These are phyloP conservation scores for Leishmania turanica DNA, from an alignment of 208 protist genomes.

Conservation along the genomic window DNA sequence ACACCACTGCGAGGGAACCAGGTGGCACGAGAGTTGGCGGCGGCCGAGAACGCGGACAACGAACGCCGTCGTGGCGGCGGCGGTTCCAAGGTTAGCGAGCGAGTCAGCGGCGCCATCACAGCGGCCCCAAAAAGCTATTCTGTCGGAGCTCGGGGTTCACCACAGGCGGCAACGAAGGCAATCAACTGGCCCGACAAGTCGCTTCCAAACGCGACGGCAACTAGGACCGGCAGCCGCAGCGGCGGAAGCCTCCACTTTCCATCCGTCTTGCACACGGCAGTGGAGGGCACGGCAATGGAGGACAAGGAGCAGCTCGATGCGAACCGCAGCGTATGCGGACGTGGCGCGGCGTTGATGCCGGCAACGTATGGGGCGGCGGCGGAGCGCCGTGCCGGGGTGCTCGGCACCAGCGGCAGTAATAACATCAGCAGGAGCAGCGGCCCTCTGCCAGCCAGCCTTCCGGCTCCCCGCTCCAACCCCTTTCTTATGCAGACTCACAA, in stretches of 20 bases:
- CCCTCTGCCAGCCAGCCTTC: not conserved
- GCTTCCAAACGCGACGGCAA: not conserved
- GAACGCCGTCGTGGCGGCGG: not conserved
- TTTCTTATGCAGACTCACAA: not conserved
- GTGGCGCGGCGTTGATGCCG: not conserved
- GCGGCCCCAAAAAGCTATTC: not conserved
- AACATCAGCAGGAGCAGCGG: not conserved
- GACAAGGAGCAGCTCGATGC: constrained; percentile 1
- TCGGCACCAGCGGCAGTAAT: not conserved
- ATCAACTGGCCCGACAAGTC: constrained; percentile 13
- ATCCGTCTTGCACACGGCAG: not conserved
- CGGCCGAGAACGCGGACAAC: not conserved
- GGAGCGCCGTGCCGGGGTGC: not conserved
- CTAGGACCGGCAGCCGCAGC: not conserved
- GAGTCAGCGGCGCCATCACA: not conserved
- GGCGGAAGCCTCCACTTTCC: not conserved
- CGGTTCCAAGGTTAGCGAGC: not conserved
- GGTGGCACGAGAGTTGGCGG: not conserved
- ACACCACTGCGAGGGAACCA: not conserved
- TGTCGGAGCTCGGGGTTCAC: not conserved
- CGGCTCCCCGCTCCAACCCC: not conserved
- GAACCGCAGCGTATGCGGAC: not conserved
- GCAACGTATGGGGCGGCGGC: not conserved
- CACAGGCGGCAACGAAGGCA: constrained; percentile 1
- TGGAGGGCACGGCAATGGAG: not conserved